A percentile compares a stretch with the other conserved stretches of the same genome.
These are phyloP conservation scores for Pyricularia grisea DNA, from an alignment of 2,329 filamentous ascomycete genomes.

Conservation along the genomic window DNA sequence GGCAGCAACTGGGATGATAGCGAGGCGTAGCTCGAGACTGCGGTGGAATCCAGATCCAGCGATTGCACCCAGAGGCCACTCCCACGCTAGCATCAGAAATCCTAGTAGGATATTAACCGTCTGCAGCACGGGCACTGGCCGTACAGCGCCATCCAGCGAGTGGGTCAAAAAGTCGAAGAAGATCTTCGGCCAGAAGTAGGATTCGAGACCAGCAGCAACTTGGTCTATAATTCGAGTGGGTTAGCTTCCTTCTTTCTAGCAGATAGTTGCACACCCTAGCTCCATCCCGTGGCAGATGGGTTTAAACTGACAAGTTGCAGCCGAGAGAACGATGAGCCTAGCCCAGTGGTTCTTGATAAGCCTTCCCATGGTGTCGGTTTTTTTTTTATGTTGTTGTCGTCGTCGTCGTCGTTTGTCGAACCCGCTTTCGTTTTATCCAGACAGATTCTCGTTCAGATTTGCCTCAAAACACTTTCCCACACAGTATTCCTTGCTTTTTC, in stretches of 20 bases:
- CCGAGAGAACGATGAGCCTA: conserved; percentile 82
- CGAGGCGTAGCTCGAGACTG: conserved; percentile 76
- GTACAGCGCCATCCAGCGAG: conserved; percentile 77
- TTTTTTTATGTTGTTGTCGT: neutral
- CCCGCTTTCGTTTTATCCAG: conserved; percentile 7
- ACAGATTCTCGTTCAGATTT: neutral
- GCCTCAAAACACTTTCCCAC: neutral
- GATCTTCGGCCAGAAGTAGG: conserved; percentile 97
- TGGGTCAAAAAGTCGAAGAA: conserved; percentile 97
- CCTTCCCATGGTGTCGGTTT: conserved; percentile 50
- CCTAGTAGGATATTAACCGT: conserved; percentile 82
- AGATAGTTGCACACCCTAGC: neutral
- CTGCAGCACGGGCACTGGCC: conserved; percentile 80
- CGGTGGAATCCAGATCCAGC: conserved; percentile 74
- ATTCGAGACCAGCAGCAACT: conserved; percentile 70
- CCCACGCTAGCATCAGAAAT: conserved; percentile 69
- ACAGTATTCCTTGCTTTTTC: conserved; percentile 6
- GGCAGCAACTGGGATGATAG: conserved; percentile 70
- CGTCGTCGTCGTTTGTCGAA: conserved; percentile 8
- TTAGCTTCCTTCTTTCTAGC: conserved; percentile 14
- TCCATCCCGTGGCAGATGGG: neutral
- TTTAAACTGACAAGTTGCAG: conserved; percentile 56
- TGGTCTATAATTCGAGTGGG: conserved; percentile 58
- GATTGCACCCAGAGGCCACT: conserved; percentile 77
- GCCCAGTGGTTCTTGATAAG: conserved; percentile 99